Conservation (phyloP, 352 stramenopile species). For the Phytopythium vexans region DNA sequence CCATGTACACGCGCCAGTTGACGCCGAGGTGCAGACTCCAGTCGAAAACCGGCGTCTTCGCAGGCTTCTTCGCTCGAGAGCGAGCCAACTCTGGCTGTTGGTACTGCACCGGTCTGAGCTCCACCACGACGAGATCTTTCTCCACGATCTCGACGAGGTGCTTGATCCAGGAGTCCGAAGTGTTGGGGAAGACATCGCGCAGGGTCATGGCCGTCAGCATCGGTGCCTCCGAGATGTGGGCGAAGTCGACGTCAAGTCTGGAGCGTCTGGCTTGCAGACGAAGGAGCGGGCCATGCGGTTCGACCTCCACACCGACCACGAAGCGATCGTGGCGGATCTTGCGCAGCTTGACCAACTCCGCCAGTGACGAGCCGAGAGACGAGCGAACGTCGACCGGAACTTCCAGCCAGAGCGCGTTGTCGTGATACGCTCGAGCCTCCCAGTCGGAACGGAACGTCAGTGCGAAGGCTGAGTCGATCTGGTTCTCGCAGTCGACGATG, state of each 20-base stretch:
- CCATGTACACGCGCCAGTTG: background rate
- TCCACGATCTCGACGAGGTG: background rate
- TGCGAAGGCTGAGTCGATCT: background rate
- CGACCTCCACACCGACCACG: background rate
- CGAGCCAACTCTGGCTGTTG: background rate
- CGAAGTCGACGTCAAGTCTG: background rate
- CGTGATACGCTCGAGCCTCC: background rate
- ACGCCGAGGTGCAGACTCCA: background rate
- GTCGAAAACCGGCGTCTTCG: background rate
- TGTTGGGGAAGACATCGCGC: background rate
- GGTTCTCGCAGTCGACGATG: background rate
- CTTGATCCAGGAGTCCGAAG: background rate
- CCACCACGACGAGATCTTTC: background rate
- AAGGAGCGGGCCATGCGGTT: background rate
- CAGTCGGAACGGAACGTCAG: constrained; percentile 2
- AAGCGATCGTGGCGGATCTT: no score
- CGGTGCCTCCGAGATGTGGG: background rate
- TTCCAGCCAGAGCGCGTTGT: constrained; percentile 2
- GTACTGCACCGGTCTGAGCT: background rate
- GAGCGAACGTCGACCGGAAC: background rate
- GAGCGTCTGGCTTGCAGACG: background rate
- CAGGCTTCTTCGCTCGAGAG: background rate
- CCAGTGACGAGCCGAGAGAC: background rate
- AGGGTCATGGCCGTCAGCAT: background rate
- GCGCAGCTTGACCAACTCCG: background rate